phyloP scores from a whole-genome alignment of 352 stramenopile genomes.

The Phytophthora syringae region DNA sequence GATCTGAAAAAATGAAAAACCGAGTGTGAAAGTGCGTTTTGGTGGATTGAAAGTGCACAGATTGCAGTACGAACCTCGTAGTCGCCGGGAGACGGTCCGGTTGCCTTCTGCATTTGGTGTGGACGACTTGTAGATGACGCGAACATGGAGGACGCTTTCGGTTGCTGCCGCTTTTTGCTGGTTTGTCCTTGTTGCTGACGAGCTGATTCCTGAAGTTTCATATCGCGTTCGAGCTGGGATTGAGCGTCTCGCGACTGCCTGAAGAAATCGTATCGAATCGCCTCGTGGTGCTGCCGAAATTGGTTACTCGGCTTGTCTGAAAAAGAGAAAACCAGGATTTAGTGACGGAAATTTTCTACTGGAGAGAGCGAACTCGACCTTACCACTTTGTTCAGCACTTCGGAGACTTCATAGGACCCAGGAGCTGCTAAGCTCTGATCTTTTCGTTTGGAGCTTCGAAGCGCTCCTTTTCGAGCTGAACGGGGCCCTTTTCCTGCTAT shows the following conservation, averaged over 20 bases:
- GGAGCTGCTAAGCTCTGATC: slow-evolving; percentile 60
- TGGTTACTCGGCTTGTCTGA: slow-evolving; percentile 69
- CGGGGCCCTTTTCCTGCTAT: slow-evolving; percentile 51
- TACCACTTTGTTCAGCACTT: slow-evolving; percentile 81
- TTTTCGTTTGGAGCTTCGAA: slow-evolving; percentile 57
- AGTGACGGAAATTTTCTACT: no score
- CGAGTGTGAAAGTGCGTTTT: neutral
- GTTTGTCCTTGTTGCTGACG: slow-evolving; percentile 16
- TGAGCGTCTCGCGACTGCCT: slow-evolving; percentile 37
- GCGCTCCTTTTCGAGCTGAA: slow-evolving; percentile 76
- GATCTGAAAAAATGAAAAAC: slow-evolving; percentile 59
- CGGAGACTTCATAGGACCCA: slow-evolving; percentile 73
- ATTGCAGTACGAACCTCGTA: slow-evolving; percentile 55
- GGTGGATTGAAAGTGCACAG: neutral
- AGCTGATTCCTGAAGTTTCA: slow-evolving; percentile 40
- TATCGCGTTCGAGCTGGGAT: slow-evolving; percentile 67
- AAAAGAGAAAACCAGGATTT: slow-evolving; percentile 2
- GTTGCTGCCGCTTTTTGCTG: slow-evolving; percentile 34
- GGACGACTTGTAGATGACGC: slow-evolving; percentile 70
- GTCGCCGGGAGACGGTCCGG: slow-evolving; percentile 64
- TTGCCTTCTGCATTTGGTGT: slow-evolving; percentile 37
- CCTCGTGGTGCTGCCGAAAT: slow-evolving; percentile 79
- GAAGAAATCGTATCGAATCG: slow-evolving; percentile 67
- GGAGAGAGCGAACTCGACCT: neutral
- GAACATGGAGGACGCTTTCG: slow-evolving; percentile 69